phyloP scores from a whole-genome alignment of 148 eudicot genomes.

The Mesembryanthemum crystallinum region DNA sequence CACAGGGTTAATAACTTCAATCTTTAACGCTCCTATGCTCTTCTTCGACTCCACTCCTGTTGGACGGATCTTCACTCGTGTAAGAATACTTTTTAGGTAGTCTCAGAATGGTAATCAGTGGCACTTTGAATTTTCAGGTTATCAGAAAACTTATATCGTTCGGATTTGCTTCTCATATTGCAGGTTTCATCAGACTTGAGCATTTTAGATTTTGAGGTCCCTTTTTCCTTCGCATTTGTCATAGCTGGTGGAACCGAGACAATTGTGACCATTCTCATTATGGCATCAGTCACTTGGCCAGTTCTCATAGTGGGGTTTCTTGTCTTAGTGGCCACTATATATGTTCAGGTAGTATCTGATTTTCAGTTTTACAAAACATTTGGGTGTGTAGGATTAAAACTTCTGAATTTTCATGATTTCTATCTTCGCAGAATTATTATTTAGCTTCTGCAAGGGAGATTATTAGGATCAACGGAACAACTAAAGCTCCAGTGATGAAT shows the following conservation, averaged over 20 bases:
- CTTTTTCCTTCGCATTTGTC: constrained; percentile 32
- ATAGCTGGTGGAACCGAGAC: constrained; percentile 37
- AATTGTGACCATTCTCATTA: constrained; percentile 27
- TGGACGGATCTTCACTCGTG: constrained; percentile 60
- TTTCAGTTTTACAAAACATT: too few species aligned
- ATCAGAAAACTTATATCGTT: too few species aligned
- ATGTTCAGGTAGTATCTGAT: too few species aligned
- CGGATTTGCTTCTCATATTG: too few species aligned
- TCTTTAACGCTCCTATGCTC: constrained; percentile 60
- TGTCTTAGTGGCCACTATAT: constrained; percentile 40
- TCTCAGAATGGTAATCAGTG: too few species aligned
- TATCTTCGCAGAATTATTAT: too few species aligned
- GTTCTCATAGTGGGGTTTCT: constrained; percentile 53
- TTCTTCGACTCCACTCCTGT: constrained; percentile 76
- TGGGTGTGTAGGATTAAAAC: too few species aligned
- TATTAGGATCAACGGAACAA: constrained; percentile 65
- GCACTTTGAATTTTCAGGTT: too few species aligned
- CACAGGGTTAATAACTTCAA: constrained; percentile 39
- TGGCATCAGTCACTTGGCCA: constrained; percentile 30
- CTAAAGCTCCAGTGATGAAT: constrained; percentile 67
- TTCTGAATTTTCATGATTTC: too few species aligned
- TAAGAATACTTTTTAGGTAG: constrained; percentile 24
- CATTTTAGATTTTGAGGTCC: constrained; percentile 52
- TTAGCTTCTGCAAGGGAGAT: constrained; percentile 66
- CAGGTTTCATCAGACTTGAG: constrained; percentile 72